Evolutionary conservation across 1,284 basidiomycete species (phyloP), one percentile per base, ranked within the genome.

Genomic region (Hypsizygus ulmarius): DNA sequence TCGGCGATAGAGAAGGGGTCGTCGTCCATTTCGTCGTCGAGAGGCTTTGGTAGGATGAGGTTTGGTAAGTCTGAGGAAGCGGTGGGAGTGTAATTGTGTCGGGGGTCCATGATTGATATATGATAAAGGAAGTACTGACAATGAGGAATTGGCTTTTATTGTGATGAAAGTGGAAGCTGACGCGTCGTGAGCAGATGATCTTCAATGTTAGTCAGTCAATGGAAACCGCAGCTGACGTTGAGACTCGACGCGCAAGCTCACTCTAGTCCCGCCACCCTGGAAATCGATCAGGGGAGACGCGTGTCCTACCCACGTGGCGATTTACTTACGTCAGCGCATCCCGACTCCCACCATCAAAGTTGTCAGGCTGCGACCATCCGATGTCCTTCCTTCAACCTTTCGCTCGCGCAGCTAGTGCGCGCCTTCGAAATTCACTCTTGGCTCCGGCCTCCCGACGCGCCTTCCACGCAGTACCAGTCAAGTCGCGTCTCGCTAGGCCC

Each of bases 1-100:
- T 75, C 77, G 9, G 68, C 64, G 36, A 72, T 59, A 25, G 77
- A 78, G 32, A 78, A 58, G 35, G 73, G 41, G 49, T 80, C 77
- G 47, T 79, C 77, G 30, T 80, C 76, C 75, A 80, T 78, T 39
- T 18, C 59, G 47, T 50, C 43, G 10, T 35, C 32, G 14, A 42
- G 44, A 18, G 28, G 6, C 28, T 37, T 43, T 16, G 43, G 37
- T 8, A 15, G 15, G 44, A 38, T 19, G 48, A 35, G 18, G n/a
- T 47, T 48, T 15, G 50, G 43, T 39, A 29, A 28, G 42, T 27
- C 29, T 35, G 45, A 21, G 28, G 32, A 40, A 50, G 35, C 50
- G 40, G 48, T 38, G 28, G 42, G 18, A 49, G 47, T 15, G 12
- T 33, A 34, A 36, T 43, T 37, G 41, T 48, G 44, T 33, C 47